phyloP scores from a whole-genome alignment of 2,329 filamentous ascomycete species.

The Colletotrichum brevisporum region DNA sequence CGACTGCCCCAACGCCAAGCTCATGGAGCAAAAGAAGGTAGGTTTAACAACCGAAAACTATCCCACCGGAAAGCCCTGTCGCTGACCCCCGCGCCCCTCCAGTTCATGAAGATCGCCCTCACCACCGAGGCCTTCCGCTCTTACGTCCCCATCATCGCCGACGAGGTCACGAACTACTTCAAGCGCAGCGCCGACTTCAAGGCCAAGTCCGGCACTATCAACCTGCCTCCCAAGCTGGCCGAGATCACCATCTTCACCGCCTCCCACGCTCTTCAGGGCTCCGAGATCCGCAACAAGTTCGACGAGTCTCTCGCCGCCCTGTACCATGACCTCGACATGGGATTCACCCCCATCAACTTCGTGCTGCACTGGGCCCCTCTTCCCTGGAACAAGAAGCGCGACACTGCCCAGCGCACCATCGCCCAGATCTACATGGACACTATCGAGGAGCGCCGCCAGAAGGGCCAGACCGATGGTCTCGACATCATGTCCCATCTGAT shows the following conservation, averaged over 20 bases:
- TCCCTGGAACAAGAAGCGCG: constrained; percentile 88
- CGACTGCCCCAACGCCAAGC: constrained; percentile 90
- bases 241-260: constrained; percentile 94
- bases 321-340: constrained; percentile 92
- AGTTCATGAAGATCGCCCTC: constrained; percentile 87
- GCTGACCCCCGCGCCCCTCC: constrained; percentile 40
- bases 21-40: constrained; percentile 98
- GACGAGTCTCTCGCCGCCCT: constrained; percentile 84
- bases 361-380: constrained; percentile 90
- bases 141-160: constrained; percentile 84
- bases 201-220: constrained; percentile 75
- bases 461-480: constrained; percentile 64
- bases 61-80: constrained; percentile 2
- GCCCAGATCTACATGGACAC: constrained; percentile 86
- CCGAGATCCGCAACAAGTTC: constrained; percentile 84
- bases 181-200: constrained; percentile 77
- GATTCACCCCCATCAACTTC: constrained; percentile 91
- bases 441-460: constrained; percentile 77
- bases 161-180: constrained; percentile 81
- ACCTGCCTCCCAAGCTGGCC: constrained; percentile 83
- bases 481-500: constrained; percentile 96
- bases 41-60: constrained; percentile 5
- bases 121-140: constrained; percentile 80
- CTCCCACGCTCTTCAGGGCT: constrained; percentile 86
- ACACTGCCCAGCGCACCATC: constrained; percentile 85